Evolutionary conservation across 2,329 filamentous ascomycete genomes (phyloP).

Genomic region (Fusarium vanettenii): DNA sequence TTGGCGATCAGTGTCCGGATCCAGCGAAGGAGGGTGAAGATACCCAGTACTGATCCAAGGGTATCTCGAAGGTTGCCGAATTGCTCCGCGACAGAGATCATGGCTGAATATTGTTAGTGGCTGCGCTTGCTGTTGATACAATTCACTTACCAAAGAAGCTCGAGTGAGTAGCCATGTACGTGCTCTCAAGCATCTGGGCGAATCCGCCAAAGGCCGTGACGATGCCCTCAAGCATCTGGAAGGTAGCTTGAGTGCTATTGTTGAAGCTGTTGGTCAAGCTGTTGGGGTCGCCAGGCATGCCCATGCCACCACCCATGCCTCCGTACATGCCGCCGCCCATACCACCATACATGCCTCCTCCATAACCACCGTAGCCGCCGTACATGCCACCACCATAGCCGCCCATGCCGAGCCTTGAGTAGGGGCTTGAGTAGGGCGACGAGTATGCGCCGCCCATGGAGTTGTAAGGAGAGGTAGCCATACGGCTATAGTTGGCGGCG

Average conservation of each 20-base stretch:
- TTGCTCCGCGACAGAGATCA: slow-evolving; percentile 98
- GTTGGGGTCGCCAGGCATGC: slow-evolving; percentile 83
- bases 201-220: slow-evolving; percentile 97
- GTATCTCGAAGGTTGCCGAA: slow-evolving; percentile 94
- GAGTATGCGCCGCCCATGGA: slow-evolving; percentile 57
- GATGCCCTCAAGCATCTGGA: slow-evolving; percentile 97
- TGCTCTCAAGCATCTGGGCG: slow-evolving; percentile 99
- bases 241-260: slow-evolving; percentile 94
- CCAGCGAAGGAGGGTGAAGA: slow-evolving; percentile 97
- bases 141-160: slow-evolving; percentile 88
- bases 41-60: slow-evolving; percentile 91
- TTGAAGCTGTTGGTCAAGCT: slow-evolving; percentile 96
- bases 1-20: slow-evolving; percentile 91
- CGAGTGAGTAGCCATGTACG: slow-evolving; percentile 99
- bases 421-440: slow-evolving; percentile 55
- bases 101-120: slow-evolving; percentile 67
- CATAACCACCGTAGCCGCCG: slow-evolving; percentile 54
- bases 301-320: slow-evolving; percentile 57
- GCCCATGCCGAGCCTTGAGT: slow-evolving; percentile 55
- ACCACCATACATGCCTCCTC: slow-evolving; percentile 55
- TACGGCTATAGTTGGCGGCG: slow-evolving; percentile 80
- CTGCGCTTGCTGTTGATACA: background rate
- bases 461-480: slow-evolving; percentile 66
- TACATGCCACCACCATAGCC: slow-evolving; percentile 22
- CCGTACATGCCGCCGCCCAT: slow-evolving; percentile 53